phyloP scores from a whole-genome alignment of 2,329 filamentous ascomycete genomes.

The Fusarium liriodendri region DNA sequence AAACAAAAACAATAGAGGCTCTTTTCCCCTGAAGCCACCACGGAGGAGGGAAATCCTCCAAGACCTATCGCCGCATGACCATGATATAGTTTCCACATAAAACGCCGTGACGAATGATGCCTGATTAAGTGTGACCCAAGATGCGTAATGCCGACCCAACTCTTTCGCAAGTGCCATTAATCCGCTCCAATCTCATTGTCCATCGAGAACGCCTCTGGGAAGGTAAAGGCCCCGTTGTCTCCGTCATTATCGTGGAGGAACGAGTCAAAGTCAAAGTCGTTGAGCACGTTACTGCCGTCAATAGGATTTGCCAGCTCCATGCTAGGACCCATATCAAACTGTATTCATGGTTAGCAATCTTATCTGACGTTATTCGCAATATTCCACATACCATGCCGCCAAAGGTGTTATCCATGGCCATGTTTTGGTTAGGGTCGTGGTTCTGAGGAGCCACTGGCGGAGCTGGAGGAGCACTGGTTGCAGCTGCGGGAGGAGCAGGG shows the following conservation, averaged over 20 bases:
- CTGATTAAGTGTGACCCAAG: conserved; percentile 51
- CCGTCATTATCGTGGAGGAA: conserved; percentile 70
- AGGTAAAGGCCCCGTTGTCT: conserved; percentile 64
- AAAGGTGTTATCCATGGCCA: conserved; percentile 56
- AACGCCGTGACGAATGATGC: conserved; percentile 56
- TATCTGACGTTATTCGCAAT: conserved; percentile 5
- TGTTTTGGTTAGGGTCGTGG: conserved; percentile 52
- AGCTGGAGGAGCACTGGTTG: conserved; percentile 46
- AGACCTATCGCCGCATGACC: conserved; percentile 54
- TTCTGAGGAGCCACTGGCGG: conserved; percentile 25
- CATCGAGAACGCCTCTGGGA: conserved; percentile 64
- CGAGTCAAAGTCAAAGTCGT: conserved; percentile 76
- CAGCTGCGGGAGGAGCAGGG: conserved; percentile 46
- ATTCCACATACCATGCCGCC: conserved; percentile 55
- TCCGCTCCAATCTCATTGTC: conserved; percentile 69
- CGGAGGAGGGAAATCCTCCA: conserved; percentile 44
- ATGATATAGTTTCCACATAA: conserved; percentile 53
- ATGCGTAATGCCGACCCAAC: conserved; percentile 45
- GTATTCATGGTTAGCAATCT: conserved; percentile 19
- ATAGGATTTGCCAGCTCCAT: conserved; percentile 69
- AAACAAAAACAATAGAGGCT: conserved; percentile 40
- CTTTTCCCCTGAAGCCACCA: conserved; percentile 50
- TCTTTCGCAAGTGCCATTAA: conserved; percentile 47
- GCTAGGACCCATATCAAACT: conserved; percentile 57
- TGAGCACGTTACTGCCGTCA: conserved; percentile 67